Evolutionary conservation across 2,329 filamentous ascomycete species (phyloP), one percentile per base, ranked within the genome.

Genomic region (Lithohypha guttulata): DNA sequence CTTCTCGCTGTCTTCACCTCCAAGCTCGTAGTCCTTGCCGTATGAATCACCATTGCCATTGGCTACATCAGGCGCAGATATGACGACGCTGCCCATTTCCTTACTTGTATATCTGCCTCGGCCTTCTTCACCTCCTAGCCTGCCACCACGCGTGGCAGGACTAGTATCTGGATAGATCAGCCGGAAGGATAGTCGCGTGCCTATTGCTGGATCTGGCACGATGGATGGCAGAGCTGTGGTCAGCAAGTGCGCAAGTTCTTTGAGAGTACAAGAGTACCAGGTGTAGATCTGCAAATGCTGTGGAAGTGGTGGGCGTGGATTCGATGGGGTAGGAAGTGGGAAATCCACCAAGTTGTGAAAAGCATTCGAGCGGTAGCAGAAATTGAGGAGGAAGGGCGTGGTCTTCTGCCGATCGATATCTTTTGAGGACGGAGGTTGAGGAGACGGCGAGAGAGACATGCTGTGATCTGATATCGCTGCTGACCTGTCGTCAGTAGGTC

Each of bases 101-200:
- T 84, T 86, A 15, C 77, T 77, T 11, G 81, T 69, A 62, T 82
- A 94, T 21, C 79, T 73, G 46, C 74, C 70, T 35, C 69, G 60
- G 35, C 63, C 53, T 13, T 49, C 52, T 15, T 56, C 62, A 6
- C 39, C 45, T 8, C 47, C 47, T 13, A 49, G 37, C 20, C 45
- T 36, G 4, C 47, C 43, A 51, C 59, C 19, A 52, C 58, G 48
- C 39, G 62, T 53, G 43, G 67, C 58, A 30, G 59, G 60, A 36
- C 68, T 62, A 17, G 81, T 75, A 59, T 94, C 85, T 2, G 83
- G 81, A 57, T 82, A 94, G 39, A 95, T 76, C 13, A 94, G 73
- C 33, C 87, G 81, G 63, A 91, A 96, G 44, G 77, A 78, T n/a
- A 95, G 70, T 39, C 89, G 77, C 6, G 86, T 89, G 44, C 89